A percentile compares a stretch with the other conserved stretches of the same genome.
Evolutionary conservation across 2,329 filamentous ascomycete species (phyloP).

Genomic region (Rhynchosporium graminicola): DNA sequence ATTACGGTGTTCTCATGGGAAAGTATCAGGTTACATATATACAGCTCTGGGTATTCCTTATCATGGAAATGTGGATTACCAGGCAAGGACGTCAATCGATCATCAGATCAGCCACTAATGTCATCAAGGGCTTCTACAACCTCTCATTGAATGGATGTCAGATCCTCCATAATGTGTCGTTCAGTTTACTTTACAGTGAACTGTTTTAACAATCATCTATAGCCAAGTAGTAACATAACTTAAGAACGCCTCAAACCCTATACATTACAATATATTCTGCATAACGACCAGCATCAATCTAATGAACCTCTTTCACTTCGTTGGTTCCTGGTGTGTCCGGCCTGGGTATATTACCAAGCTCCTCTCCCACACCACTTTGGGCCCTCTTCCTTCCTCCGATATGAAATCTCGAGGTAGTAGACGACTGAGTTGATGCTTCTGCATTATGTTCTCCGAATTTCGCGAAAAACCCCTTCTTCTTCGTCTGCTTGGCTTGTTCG

Average conservation of each 20-base stretch:
- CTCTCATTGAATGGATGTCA: conserved; percentile 19
- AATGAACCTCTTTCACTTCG: conserved; percentile 40
- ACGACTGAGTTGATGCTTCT: conserved; percentile 40
- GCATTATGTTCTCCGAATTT: conserved; percentile 65
- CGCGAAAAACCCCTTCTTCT: conserved; percentile 80
- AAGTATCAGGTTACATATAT: not conserved
- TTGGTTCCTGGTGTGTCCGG: conserved; percentile 28
- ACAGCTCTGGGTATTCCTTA: not conserved
- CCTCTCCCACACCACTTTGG: conserved; percentile 68
- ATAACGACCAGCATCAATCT: not conserved
- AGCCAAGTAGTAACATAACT: conserved; percentile 11
- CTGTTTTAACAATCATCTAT: conserved; percentile 24
- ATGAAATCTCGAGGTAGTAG: conserved; percentile 60
- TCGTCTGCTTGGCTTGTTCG: conserved; percentile 55
- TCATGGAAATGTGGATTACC: too few species aligned
- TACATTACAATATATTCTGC: not conserved
- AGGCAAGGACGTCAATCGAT: not conserved
- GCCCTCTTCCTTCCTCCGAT: conserved; percentile 72
- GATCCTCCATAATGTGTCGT: not conserved
- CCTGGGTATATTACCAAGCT: conserved; percentile 63
- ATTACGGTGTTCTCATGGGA: not conserved
- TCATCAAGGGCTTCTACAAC: conserved; percentile 21
- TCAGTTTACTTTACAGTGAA: conserved; percentile 13
- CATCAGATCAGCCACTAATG: not conserved
- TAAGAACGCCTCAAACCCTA: conserved; percentile 2